Base-by-base conservation (phyloP, 1,284 basidiomycete genomes). In the Pyrrhoderma noxium region DNA sequence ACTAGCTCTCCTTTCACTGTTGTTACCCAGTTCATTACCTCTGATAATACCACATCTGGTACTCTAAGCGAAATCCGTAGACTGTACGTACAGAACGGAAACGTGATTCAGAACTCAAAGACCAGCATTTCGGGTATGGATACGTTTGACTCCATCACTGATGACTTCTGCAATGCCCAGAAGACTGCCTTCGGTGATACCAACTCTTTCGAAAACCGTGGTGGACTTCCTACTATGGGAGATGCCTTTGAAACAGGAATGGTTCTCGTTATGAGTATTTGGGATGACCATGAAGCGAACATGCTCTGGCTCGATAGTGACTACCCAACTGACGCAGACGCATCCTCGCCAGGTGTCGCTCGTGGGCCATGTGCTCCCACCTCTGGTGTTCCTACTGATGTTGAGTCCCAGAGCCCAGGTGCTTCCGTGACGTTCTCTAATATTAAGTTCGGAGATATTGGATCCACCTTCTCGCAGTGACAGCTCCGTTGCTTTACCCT, bases 61-160 rank as follows among this genome's bases (percentile, higher is more conserved):
- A 65, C 63, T 27, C 71, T 70, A 64, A 68, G 64, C 39, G 74
- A 75, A 62, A 79, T 77, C 65, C 71, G 71, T 53, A 74, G 75
- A 47, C 56, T 77, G 59, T 79, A 76, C 64, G 72, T 77, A 25
- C 76, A 77, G 65, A 66, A 73, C 61, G 73, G 72, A 52, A 62
- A 63, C 52, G 71, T 77, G 59, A 74, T 75, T 67, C 68, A 68
- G 56, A 77, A 79, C 71, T 72, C 71, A 41, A 64, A 66, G 58
- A 63, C 65, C 58, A 71, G 66, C 63, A 62, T 76, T 60, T 49
- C 71, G 40, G 72, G 72, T 40, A 60, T 75, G 41, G 59, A 56
- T 56, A 31, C 63, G 40, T 56, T 45, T 60, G 62, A 71, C 61
- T 70, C 69, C 36, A 65, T 72, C 63, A 68, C 64, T 40, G 63